Evolutionary conservation across 225 moss, liverwort and hornwort species (phyloP), one percentile per base, ranked within the genome.

Genomic region (Anthoceros angustus): DNA sequence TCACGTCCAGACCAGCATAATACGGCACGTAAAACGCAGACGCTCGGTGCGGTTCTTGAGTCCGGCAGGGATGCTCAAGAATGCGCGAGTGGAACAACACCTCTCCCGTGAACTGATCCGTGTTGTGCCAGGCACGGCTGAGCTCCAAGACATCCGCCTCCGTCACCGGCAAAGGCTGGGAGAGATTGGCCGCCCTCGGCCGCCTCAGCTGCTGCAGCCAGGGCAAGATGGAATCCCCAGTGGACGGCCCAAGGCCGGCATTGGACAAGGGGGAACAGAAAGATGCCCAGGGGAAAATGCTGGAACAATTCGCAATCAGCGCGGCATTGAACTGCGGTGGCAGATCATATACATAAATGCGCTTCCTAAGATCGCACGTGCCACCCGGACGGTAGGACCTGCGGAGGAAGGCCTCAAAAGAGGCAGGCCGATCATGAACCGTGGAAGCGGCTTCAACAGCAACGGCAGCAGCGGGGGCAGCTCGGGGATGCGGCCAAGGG

Each of bases 51-150:
- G 67, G 61, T n/a, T 72, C 42, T 23, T 72, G 40, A 24, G 72
- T 72, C 39, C 43, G 40, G 62, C 72, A 72, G 24, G 63, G 38
- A 63, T 67, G 62, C 18, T 32, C 61, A 66, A 66, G 66, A 55
- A 72, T 38, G 61, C 72, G 60, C 67, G 62, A 55, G 67, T 72
- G 72, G 62, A 67, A 72, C 14, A 67, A 23, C 10, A 68, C 38
- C 11, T 45, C 72, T 12, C 66, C 55, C 18, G 14, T 67, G 67
- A 72, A 72, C 62, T 72, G 72, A 26, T 63, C 24, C 4, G 72
- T 72, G 12, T 45, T 40, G 42, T 62, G 38, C 72, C 72, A 72
- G 9, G 72, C 68, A 3, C 64, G 39, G 38, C 42, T 63, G 42
- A 68, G 73, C 10, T n/a, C 49, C 63, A 62, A 63, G 42, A 63